Conservation (phyloP, 805 yeast species). For the Saccharomycopsis guyanensis region DNA sequence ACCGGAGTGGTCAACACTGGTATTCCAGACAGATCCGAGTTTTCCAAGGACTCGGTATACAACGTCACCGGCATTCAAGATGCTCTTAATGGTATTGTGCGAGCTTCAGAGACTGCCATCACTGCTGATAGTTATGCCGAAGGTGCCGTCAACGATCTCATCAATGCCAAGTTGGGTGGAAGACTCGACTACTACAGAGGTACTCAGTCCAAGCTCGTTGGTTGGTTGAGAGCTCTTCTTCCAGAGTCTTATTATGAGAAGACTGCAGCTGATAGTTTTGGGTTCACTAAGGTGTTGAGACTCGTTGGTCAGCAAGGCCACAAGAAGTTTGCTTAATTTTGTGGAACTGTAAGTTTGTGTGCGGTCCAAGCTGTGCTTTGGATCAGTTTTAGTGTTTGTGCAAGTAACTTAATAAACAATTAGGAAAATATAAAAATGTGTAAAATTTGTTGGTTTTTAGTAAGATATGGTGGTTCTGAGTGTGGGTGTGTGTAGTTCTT, state of each 20-base stretch:
- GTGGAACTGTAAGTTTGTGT: too few relatives aligned
- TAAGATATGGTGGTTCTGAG: too few relatives aligned
- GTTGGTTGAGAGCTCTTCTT: neutral
- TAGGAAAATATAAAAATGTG: too few relatives aligned
- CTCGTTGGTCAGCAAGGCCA: neutral
- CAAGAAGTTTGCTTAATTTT: neutral
- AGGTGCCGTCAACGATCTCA: slow-evolving; percentile 27
- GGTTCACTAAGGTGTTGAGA: neutral
- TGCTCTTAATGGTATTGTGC: slow-evolving; percentile 48
- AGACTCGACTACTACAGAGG: neutral
- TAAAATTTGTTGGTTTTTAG: too few relatives aligned
- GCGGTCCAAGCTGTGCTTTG: too few relatives aligned
- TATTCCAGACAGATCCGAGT: slow-evolving; percentile 52
- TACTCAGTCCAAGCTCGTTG: neutral
- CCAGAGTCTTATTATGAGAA: neutral
- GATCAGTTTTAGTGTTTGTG: too few relatives aligned
- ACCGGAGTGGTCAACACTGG: slow-evolving; percentile 73
- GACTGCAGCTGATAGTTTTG: neutral
- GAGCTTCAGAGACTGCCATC: slow-evolving; percentile 48
- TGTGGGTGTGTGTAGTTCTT: too few relatives aligned
- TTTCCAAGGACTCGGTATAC: slow-evolving; percentile 48
- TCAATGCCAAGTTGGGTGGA: neutral
- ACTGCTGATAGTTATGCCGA: slow-evolving; percentile 47
- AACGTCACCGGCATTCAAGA: slow-evolving; percentile 41
- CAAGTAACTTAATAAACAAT: too few relatives aligned